Base-by-base conservation (phyloP, 768 basidiomycete genomes). In the Termitomyces sp. region DNA sequence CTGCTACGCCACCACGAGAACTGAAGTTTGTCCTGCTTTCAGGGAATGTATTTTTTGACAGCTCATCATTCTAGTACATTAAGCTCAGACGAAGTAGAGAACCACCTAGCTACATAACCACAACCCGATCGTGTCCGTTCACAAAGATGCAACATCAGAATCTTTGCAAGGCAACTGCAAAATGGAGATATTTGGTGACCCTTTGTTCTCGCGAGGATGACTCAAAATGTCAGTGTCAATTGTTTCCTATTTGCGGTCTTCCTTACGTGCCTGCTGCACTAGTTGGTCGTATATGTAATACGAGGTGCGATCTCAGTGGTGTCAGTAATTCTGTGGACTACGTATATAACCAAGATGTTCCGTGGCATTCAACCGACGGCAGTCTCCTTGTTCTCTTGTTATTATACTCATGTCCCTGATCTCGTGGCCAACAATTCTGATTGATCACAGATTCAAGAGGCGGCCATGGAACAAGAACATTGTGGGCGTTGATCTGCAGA, bases 401-500 rank as follows among this genome's bases (percentile, higher is more conserved):
- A 25, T 16, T 21, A 35, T 27, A 28, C 40, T 16, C 34, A n/a
- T 21, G 4, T 46, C 47, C 55, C 34, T 45, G 48, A 44, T 50
- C 17, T 35, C n/a, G 48, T 35, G 48, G 34, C 34, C 42, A 43
- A 28, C 6, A 35, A n/a, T 35, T 46, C 42, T 58, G 57, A 58
- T 57, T 41, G 56, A 57, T 57, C 48, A 35, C 32, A 56, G 40
- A 35, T 37, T 19, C 21, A 16, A 39, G 16, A 34, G 39, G 56
- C n/a, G 52, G 40, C 28, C 19, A 37, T 39, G 21, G 27, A 51
- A 56, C 56, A 56, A 54, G 30, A 41, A 43, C 52, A 40, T 46
- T 57, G 59, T 60, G 52, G 59, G 59, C 52, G 55, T 51, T 19
- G 47, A 60, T 60, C 59, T 50, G 5, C 37, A 56, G 49, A 55